A percentile compares a stretch with the other conserved stretches of the same genome.
Evolutionary conservation across 2,329 filamentous ascomycete genomes (phyloP).

Genomic region (Penicillium sp.): DNA sequence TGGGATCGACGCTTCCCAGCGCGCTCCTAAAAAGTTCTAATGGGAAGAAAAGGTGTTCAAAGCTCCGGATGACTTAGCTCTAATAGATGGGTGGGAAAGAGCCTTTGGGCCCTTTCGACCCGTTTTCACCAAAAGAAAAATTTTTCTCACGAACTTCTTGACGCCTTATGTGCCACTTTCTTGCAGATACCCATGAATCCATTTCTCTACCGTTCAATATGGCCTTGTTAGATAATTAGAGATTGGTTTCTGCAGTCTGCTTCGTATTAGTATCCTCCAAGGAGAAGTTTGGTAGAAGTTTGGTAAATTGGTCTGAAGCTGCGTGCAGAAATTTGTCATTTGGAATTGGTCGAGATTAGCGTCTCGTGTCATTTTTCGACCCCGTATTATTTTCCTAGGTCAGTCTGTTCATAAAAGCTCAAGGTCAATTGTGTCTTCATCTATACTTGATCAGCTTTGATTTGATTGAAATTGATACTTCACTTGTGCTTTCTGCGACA

Average conservation of each 20-base stretch:
- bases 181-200: slow-evolving; percentile 42
- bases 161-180: slow-evolving; percentile 31
- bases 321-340: background rate
- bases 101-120: slow-evolving; percentile 21
- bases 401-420: too few relatives aligned
- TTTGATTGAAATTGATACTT: background rate
- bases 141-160: slow-evolving; percentile 22
- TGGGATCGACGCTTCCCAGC: slow-evolving; percentile 23
- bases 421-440: too few relatives aligned
- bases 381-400: too few relatives aligned
- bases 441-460: too few relatives aligned
- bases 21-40: slow-evolving; percentile 23
- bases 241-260: slow-evolving; percentile 24
- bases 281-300: background rate
- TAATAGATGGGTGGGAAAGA: slow-evolving; percentile 30
- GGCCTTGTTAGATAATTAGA: slow-evolving; percentile 17
- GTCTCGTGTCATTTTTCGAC: too few relatives aligned
- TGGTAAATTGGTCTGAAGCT: background rate
- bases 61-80: slow-evolving; percentile 31
- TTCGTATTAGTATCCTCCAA: background rate
- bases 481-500: too few relatives aligned
- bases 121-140: slow-evolving; percentile 28
- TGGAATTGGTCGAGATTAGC: too few relatives aligned
- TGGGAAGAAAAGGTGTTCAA: slow-evolving; percentile 23
- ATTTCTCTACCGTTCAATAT: slow-evolving; percentile 29